A percentile compares a stretch with the other conserved stretches of the same genome.
phyloP scores from a whole-genome alignment of 2,329 filamentous ascomycete genomes.

The Sordariomycetes sp. region DNA sequence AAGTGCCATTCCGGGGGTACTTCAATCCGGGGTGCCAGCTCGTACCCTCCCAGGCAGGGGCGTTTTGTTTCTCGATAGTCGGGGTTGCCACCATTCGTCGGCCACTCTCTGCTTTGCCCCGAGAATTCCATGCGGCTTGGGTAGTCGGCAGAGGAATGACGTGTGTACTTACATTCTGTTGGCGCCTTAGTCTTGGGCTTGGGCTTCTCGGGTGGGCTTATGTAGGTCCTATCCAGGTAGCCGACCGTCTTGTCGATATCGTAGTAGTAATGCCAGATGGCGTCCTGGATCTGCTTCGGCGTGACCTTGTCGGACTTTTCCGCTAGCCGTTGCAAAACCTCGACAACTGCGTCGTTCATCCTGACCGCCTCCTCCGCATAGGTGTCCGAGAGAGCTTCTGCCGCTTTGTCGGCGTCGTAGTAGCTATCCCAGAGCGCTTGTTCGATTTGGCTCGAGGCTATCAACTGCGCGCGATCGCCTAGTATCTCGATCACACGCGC shows the following conservation, averaged over 20 bases:
- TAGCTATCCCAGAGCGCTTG: conserved; percentile 85
- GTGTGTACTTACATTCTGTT: conserved; percentile 27
- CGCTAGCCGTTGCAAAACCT: conserved; percentile 58
- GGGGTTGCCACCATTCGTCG: conserved; percentile 6
- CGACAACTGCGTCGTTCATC: conserved; percentile 54
- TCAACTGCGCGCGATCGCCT: conserved; percentile 25
- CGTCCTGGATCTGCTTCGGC: conserved; percentile 66
- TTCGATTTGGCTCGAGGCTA: conserved; percentile 54
- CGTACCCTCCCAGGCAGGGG: conserved; percentile 1
- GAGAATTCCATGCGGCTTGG: background rate
- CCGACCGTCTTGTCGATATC: conserved; percentile 77
- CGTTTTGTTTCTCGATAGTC: background rate
- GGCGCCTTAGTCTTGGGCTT: conserved; percentile 30
- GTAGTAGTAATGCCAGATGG: conserved; percentile 93
- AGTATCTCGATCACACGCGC: background rate
- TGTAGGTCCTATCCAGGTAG: conserved; percentile 61
- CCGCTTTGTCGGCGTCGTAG: conserved; percentile 72
- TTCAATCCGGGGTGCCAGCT: conserved; percentile 1
- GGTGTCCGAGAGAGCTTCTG: conserved; percentile 59
- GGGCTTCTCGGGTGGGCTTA: conserved; percentile 26
- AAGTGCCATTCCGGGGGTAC: conserved; percentile 46
- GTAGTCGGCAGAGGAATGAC: conserved; percentile 4
- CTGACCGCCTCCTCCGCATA: conserved; percentile 22
- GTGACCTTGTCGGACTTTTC: conserved; percentile 44
- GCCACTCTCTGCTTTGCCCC: conserved; percentile 20